Evolutionary conservation across 2,329 filamentous ascomycete genomes (phyloP).

Genomic region (Colletotrichum limetticola): DNA sequence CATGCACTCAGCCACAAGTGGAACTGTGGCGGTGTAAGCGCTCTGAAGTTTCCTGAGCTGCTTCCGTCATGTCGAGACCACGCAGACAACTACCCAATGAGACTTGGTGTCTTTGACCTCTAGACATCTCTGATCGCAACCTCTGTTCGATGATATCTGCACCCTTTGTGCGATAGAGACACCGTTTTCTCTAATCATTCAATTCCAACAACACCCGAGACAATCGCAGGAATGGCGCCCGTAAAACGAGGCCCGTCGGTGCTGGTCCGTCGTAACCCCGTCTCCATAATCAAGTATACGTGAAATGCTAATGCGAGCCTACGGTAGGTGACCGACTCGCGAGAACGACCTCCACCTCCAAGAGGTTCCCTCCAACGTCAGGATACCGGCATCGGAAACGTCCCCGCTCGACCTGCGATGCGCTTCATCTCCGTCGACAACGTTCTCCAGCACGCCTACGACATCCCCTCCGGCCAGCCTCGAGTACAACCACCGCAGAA

Average conservation of each 20-base stretch:
- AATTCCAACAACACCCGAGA: neutral
- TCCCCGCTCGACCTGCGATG: slow-evolving; percentile 59
- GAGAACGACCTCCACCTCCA: slow-evolving; percentile 47
- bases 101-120: neutral
- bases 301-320: slow-evolving; percentile 28
- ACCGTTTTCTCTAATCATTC: neutral
- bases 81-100: slow-evolving; percentile 18
- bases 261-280: slow-evolving; percentile 56
- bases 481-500: slow-evolving; percentile 57
- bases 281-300: neutral
- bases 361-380: slow-evolving; percentile 47
- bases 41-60: slow-evolving; percentile 27
- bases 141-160: slow-evolving; percentile 4
- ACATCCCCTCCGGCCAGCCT: slow-evolving; percentile 94
- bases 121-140: neutral
- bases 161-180: slow-evolving; percentile 5
- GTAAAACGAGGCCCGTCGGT: slow-evolving; percentile 70
- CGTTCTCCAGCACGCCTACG: slow-evolving; percentile 91
- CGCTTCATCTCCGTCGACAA: slow-evolving; percentile 92
- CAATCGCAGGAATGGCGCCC: slow-evolving; percentile 49
- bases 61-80: slow-evolving; percentile 24
- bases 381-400: slow-evolving; percentile 43
- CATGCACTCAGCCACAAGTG: slow-evolving; percentile 14
- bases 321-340: slow-evolving; percentile 50
- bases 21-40: slow-evolving; percentile 22